Conservation (phyloP, 1,284 basidiomycete species). For the Leccinum pseudoinsigne region DNA sequence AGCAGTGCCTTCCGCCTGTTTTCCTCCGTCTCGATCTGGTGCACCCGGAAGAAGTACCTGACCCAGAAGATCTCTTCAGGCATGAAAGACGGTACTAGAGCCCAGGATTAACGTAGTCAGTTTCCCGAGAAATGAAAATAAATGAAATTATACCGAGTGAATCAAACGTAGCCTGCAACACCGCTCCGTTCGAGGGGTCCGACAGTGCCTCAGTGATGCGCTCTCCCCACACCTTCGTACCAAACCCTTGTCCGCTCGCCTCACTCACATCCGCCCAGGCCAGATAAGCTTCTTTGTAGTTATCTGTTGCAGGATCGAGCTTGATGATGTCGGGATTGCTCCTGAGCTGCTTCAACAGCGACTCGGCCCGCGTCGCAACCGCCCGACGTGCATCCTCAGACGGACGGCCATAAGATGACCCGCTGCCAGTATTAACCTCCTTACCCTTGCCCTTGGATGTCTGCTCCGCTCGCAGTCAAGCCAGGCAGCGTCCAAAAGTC, state of each 20-base stretch:
- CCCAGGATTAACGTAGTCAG: conserved; percentile 4
- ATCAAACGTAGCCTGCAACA: conserved; percentile 59
- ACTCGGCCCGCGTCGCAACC: too few relatives aligned
- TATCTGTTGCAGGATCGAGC: conserved; percentile 75
- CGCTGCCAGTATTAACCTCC: too few relatives aligned
- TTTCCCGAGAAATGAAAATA: conserved; percentile 1
- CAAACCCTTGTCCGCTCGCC: conserved; percentile 53
- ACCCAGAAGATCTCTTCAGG: conserved; percentile 81
- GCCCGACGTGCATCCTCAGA: too few relatives aligned
- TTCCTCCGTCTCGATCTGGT: conserved; percentile 85
- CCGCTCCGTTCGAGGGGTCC: conserved; percentile 53
- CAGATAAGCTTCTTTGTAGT: conserved; percentile 55
- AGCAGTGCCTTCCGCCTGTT: conserved; percentile 79
- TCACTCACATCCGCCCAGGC: conserved; percentile 57
- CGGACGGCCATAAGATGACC: too few relatives aligned
- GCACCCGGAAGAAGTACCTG: conserved; percentile 88
- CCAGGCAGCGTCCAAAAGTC: too few relatives aligned
- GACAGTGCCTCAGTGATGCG: conserved; percentile 51
- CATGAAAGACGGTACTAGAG: conserved; percentile 70
- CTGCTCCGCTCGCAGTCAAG: too few relatives aligned
- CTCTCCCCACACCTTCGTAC: conserved; percentile 56
- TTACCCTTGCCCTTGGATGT: too few relatives aligned
- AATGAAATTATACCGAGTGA: conserved; percentile 52
- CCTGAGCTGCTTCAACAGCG: too few relatives aligned
- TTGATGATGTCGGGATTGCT: too few relatives aligned